A percentile compares a stretch with the other conserved stretches of the same genome.
These are phyloP conservation scores for Penicillium roqueforti DNA, from an alignment of 495 filamentous ascomycete genomes.

Conservation along the genomic window DNA sequence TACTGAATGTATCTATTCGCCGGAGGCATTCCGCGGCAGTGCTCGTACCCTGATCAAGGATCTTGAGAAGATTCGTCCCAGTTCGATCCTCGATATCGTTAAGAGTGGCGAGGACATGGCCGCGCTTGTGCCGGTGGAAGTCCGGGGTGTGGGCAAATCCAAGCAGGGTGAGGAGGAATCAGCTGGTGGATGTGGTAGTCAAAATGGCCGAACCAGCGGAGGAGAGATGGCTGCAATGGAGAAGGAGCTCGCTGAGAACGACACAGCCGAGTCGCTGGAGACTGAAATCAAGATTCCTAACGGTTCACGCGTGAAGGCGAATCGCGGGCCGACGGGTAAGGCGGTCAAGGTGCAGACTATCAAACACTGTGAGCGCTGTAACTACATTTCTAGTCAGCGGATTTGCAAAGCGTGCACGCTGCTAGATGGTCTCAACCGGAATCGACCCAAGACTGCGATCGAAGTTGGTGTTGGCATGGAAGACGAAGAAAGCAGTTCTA, in stretches of 20 bases:
- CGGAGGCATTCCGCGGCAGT: slow-evolving; percentile 94
- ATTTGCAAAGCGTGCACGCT: slow-evolving; percentile 92
- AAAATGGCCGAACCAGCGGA: slow-evolving; percentile 63
- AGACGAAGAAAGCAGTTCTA: slow-evolving; percentile 54
- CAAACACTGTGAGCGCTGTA: slow-evolving; percentile 79
- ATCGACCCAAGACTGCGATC: slow-evolving; percentile 72
- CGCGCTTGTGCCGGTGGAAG: slow-evolving; percentile 65
- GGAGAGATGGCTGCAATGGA: slow-evolving; percentile 96
- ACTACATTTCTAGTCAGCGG: slow-evolving; percentile 93
- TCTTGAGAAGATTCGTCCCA: slow-evolving; percentile 85
- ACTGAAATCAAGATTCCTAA: slow-evolving; percentile 59
- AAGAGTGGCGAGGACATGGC: slow-evolving; percentile 96
- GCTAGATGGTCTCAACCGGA: slow-evolving; percentile 89
- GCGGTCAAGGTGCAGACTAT: slow-evolving; percentile 63
- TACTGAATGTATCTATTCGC: slow-evolving; percentile 97
- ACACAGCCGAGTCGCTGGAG: slow-evolving; percentile 61
- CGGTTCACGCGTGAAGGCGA: slow-evolving; percentile 18
- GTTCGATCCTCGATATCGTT: slow-evolving; percentile 91
- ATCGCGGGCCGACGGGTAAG: slow-evolving; percentile 20
- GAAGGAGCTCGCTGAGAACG: slow-evolving; percentile 64
- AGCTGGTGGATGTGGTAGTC: slow-evolving; percentile 69
- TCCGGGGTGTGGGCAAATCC: slow-evolving; percentile 27
- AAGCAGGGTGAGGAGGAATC: slow-evolving; percentile 46
- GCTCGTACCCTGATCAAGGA: slow-evolving; percentile 91
- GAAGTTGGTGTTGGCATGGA: slow-evolving; percentile 49